phyloP scores from a whole-genome alignment of 2,329 filamentous ascomycete species.

The Alternaria arborescens region DNA sequence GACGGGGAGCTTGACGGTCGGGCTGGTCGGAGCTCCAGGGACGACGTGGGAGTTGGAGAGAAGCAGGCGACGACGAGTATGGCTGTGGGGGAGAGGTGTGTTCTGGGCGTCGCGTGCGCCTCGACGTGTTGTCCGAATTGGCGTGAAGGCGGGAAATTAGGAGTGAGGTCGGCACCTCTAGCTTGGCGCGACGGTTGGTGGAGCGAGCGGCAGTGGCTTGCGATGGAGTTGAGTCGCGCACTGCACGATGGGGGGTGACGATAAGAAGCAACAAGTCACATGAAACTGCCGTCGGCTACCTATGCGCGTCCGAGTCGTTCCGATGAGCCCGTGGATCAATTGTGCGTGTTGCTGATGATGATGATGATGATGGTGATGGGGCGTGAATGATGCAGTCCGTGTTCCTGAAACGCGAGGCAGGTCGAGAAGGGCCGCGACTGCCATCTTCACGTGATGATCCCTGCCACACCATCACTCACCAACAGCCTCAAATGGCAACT shows the following conservation, averaged over 20 bases:
- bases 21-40: neutral
- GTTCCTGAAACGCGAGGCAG: slow-evolving; percentile 26
- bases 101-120: slow-evolving; percentile 29
- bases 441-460: slow-evolving; percentile 22
- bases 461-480: slow-evolving; percentile 9
- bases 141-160: slow-evolving; percentile 46
- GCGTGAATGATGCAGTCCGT: neutral
- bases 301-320: slow-evolving; percentile 4
- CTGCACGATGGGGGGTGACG: slow-evolving; percentile 15
- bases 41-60: slow-evolving; percentile 2
- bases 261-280: slow-evolving; percentile 4
- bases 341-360: slow-evolving; percentile 12
- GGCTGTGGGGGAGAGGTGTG: slow-evolving; percentile 3
- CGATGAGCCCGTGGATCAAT: slow-evolving; percentile 5
- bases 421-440: slow-evolving; percentile 11
- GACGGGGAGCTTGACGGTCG: slow-evolving; percentile 5
- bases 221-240: slow-evolving; percentile 23
- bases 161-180: slow-evolving; percentile 34
- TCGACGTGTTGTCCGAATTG: slow-evolving; percentile 34
- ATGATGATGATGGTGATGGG: slow-evolving; percentile 8
- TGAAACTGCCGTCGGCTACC: slow-evolving; percentile 4
- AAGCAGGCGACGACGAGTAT: slow-evolving; percentile 13
- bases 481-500: slow-evolving; percentile 6
- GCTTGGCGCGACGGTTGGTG: slow-evolving; percentile 46
- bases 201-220: slow-evolving; percentile 40